Evolutionary conservation across 2,329 filamentous ascomycete species (phyloP), one percentile per base, ranked within the genome.

Genomic region (Cladosporium velox): DNA sequence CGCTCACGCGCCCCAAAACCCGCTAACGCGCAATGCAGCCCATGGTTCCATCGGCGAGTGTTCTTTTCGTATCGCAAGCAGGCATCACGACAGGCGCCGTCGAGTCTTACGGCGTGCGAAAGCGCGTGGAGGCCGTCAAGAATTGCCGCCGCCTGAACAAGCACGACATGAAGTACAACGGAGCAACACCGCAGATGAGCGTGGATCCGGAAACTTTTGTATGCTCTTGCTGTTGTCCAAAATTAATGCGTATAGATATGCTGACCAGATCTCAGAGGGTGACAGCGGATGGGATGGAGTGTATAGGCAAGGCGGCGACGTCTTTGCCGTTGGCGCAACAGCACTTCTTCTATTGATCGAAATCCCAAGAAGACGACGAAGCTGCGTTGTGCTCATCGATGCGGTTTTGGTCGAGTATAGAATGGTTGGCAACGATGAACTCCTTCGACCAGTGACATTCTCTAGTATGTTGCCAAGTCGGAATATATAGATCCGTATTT

Each of bases 121-220:
- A 92, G 78, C 87, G 91, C 54, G 81, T 97, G 70, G 91, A 93
- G 79, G 82, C 91, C 2, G 91, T 96, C 57, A 88, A 84, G 74
- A 86, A 86, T 66, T 96, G 92, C 77, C 84, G 93, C 67, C 85
- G 78, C 41, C 85, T 97, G 55, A 83, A 88, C 49, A 97, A 97
- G 84, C 83, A 79, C 72, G 91, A 97, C 77, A 96, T 97, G 93
- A 92, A 91, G 75, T 92, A 88, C 78, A 97, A 97, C 77, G 88
- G 92, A 74, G 79, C 80, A 65, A 91, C 87, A 86, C 93, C 93
- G 8, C 86, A 84, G 79, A 96, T 97, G 91, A 87, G 82, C 71
- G 92, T 97, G 67, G 92, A 97, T 76, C 91, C 93, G 3, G 93
- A 97, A 83, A 89, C 85, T 71, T 97, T 96, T 79, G 79, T 82